These are phyloP conservation scores for Coprinellus micaceus DNA, from an alignment of 768 basidiomycete species.

Conservation along the genomic window DNA sequence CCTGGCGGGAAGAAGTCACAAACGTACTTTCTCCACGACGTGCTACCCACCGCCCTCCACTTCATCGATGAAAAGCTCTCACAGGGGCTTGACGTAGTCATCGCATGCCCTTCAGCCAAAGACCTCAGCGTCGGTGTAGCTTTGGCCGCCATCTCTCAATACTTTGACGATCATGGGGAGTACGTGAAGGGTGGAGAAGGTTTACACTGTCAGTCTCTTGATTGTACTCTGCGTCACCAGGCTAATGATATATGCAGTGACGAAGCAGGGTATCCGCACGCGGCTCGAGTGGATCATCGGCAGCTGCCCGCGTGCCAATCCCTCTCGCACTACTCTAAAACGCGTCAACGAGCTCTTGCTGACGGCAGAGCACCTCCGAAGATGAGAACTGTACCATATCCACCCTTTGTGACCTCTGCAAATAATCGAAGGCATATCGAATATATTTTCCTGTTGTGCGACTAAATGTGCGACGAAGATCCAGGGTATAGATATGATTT, in stretches of 20 bases:
- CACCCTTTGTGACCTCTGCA: background rate
- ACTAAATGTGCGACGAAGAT: no score
- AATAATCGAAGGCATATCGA: no score
- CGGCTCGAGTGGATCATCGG: slow-evolving; percentile 86
- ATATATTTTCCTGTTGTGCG: no score
- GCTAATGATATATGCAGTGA: slow-evolving; percentile 8
- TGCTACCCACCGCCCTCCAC: slow-evolving; percentile 11
- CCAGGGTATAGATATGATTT: no score
- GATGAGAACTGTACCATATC: background rate
- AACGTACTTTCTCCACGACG: slow-evolving; percentile 9
- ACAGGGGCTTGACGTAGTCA: slow-evolving; percentile 35
- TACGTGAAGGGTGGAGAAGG: background rate
- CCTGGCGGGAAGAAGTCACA: slow-evolving; percentile 4
- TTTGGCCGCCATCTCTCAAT: slow-evolving; percentile 51
- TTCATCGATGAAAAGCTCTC: slow-evolving; percentile 44
- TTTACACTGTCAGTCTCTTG: background rate
- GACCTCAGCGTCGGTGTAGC: slow-evolving; percentile 65
- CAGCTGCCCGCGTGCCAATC: slow-evolving; percentile 72
- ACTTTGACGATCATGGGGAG: slow-evolving; percentile 54
- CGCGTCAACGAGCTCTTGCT: slow-evolving; percentile 34
- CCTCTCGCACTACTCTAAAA: slow-evolving; percentile 70
- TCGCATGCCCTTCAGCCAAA: slow-evolving; percentile 55
- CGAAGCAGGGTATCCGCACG: slow-evolving; percentile 63
- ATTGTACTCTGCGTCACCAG: background rate
- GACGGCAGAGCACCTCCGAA: slow-evolving; percentile 2